These are phyloP conservation scores for Trichoderma pleuroti DNA, from an alignment of 2,329 filamentous ascomycete genomes.

Conservation along the genomic window DNA sequence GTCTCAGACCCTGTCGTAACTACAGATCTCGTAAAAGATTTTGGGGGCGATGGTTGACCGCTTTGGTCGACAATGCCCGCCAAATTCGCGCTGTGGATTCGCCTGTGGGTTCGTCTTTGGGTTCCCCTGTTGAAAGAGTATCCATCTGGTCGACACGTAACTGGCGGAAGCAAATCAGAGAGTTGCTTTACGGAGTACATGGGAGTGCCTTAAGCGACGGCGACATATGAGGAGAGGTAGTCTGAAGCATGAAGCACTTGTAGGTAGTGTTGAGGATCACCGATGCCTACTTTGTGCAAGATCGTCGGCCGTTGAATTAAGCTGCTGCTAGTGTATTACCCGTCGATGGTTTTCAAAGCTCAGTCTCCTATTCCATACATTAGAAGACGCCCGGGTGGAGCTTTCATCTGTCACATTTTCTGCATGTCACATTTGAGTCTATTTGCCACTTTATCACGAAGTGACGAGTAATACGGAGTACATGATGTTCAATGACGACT, in stretches of 20 bases:
- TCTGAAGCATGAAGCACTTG: background rate
- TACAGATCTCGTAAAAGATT: background rate
- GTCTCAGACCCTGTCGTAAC: background rate
- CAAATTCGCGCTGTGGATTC: constrained; percentile 1
- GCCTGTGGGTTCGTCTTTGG: background rate
- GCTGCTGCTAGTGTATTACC: background rate
- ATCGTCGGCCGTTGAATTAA: background rate
- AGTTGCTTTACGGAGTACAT: background rate
- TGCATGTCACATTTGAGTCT: background rate
- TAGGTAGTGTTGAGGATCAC: background rate
- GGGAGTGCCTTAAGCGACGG: background rate
- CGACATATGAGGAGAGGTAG: background rate
- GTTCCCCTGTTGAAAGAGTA: background rate
- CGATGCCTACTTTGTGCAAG: background rate
- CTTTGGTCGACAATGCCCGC: background rate
- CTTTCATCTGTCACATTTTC: background rate
- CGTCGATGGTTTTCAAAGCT: background rate
- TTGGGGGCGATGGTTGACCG: background rate
- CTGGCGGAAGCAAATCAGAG: background rate
- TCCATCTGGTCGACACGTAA: background rate
- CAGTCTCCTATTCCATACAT: background rate
- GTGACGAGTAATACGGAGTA: background rate
- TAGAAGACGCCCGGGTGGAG: background rate
- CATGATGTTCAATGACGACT: background rate
- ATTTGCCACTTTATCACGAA: background rate